These are phyloP conservation scores for Volvariella volvacea DNA, from an alignment of 1,284 basidiomycete species.

Conservation along the genomic window DNA sequence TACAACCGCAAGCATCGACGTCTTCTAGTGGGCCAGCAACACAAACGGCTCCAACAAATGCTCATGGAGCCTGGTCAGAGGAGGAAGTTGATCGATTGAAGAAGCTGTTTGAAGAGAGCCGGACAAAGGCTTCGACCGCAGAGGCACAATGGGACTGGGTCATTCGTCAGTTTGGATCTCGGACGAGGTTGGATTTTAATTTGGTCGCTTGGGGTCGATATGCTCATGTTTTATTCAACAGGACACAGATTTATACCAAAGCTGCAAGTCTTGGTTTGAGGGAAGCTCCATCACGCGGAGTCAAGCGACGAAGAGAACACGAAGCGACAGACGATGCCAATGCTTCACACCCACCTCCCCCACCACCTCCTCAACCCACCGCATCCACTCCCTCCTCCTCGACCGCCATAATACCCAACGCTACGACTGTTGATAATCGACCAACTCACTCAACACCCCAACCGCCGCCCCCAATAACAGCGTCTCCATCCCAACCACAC, in stretches of 20 bases:
- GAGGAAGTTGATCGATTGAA: conserved; percentile 64
- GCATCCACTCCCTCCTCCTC: conserved; percentile 17
- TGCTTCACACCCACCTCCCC: conserved; percentile 7
- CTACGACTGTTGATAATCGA: conserved; percentile 6
- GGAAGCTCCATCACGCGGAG: conserved; percentile 57
- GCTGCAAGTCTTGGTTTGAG: conserved; percentile 69
- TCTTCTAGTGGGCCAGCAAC: conserved; percentile 17
- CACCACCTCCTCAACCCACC: conserved; percentile 12
- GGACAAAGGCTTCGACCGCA: conserved; percentile 32
- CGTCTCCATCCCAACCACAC: conserved; percentile 21
- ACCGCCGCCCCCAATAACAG: conserved; percentile 12
- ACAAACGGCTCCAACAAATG: conserved; percentile 30
- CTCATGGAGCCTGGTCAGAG: conserved; percentile 69
- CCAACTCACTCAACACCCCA: conserved; percentile 3
- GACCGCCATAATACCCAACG: conserved; percentile 2
- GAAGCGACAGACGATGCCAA: conserved; percentile 13
- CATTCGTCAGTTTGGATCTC: conserved; percentile 61
- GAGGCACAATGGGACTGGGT: conserved; percentile 76
- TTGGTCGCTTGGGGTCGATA: background rate
- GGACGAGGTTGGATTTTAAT: conserved; percentile 48
- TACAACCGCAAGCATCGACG: conserved; percentile 14
- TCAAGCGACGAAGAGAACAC: conserved; percentile 50
- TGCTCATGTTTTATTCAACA: conserved; percentile 18
- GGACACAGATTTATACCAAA: conserved; percentile 73
- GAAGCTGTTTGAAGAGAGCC: conserved; percentile 60